Evolutionary conservation across 129 eudicot genomes (phyloP).

Genomic region (Erigeron canadensis): DNA sequence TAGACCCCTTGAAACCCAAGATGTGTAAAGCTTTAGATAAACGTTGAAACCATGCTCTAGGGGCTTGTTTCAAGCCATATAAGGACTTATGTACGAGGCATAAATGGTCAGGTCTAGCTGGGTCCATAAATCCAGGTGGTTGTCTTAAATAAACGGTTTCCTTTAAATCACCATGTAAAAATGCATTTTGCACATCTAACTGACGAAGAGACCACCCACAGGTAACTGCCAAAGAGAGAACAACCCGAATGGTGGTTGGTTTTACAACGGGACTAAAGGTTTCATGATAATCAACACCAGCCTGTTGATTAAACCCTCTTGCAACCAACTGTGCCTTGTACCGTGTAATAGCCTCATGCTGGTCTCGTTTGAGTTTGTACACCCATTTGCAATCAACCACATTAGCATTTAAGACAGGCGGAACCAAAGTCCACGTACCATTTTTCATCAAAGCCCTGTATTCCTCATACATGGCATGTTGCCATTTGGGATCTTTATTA

Average conservation of each 20-base stretch:
- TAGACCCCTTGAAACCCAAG: neutral
- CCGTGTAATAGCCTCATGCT: neutral
- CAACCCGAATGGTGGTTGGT: neutral
- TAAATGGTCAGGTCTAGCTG: neutral
- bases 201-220: neutral
- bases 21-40: neutral
- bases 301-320: neutral
- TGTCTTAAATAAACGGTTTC: neutral
- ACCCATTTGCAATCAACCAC: constrained; percentile 10
- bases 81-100: neutral
- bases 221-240: neutral
- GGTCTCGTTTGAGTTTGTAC: neutral
- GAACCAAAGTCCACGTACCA: no score
- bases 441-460: no score
- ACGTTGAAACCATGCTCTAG: neutral
- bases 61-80: neutral
- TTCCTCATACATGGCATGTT: no score
- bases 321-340: neutral
- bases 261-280: neutral
- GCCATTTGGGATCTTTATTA: no score
- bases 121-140: neutral
- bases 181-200: neutral
- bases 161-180: neutral
- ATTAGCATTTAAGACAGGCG: no score
- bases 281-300: neutral